Evolutionary conservation across 2,329 filamentous ascomycete genomes (phyloP).

Genomic region (Pseudofabraea citricarpa): DNA sequence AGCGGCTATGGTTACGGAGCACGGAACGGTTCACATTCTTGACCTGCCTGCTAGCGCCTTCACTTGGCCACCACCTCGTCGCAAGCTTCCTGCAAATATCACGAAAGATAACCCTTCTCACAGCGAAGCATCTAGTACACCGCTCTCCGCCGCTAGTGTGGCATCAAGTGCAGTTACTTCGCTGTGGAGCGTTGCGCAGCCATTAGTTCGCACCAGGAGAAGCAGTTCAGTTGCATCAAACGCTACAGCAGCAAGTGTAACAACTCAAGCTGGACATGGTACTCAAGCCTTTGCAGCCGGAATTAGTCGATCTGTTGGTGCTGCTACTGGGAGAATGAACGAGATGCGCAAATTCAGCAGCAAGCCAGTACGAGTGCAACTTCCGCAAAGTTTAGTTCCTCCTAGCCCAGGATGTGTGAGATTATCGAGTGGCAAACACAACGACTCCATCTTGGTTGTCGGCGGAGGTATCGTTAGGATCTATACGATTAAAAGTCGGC

Average conservation of each 20-base stretch:
- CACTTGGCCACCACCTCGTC: slow-evolving; percentile 75
- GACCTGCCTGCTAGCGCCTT: slow-evolving; percentile 80
- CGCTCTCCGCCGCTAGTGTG: slow-evolving; percentile 36
- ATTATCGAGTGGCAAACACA: slow-evolving; percentile 60
- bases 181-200: slow-evolving; percentile 26
- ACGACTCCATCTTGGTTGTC: slow-evolving; percentile 59
- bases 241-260: slow-evolving; percentile 20
- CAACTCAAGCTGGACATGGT: slow-evolving; percentile 58
- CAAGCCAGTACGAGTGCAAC: slow-evolving; percentile 68
- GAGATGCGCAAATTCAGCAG: slow-evolving; percentile 71
- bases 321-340: slow-evolving; percentile 62
- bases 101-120: slow-evolving; percentile 10
- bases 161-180: slow-evolving; percentile 28
- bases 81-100: slow-evolving; percentile 22
- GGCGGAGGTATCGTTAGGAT: slow-evolving; percentile 62
- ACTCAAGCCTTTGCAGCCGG: slow-evolving; percentile 70
- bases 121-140: slow-evolving; percentile 38
- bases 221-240: slow-evolving; percentile 26
- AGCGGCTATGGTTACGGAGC: slow-evolving; percentile 84
- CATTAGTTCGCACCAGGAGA: slow-evolving; percentile 26
- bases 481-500: slow-evolving; percentile 41
- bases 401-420: slow-evolving; percentile 56
- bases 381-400: slow-evolving; percentile 50
- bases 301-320: slow-evolving; percentile 69
- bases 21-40: slow-evolving; percentile 91